Percentiles rank a stretch among this genome's conserved stretches.
Conservation (phyloP, 495 filamentous ascomycete species). For the Penicillium odoratum region DNA sequence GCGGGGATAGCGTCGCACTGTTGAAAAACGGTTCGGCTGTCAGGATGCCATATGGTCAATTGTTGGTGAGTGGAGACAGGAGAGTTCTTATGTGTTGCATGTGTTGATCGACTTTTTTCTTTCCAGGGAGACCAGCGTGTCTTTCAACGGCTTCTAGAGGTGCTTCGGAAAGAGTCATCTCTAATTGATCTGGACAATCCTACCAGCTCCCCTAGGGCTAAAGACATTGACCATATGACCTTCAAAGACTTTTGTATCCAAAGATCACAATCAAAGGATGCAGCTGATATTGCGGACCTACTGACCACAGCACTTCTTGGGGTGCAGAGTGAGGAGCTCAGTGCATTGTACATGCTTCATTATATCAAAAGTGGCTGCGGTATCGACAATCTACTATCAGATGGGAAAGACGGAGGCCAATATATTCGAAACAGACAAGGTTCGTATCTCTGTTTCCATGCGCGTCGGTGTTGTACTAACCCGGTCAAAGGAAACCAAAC, state of each 20-base stretch:
- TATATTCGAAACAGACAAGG: constrained; percentile 34
- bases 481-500: constrained; percentile 28
- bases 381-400: constrained; percentile 42
- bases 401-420: constrained; percentile 44
- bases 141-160: neutral
- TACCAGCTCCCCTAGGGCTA: constrained; percentile 4
- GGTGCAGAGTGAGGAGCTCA: constrained; percentile 38
- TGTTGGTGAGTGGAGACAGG: neutral
- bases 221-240: constrained; percentile 29
- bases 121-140: constrained; percentile 17
- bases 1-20: constrained; percentile 30
- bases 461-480: neutral
- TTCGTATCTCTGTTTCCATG: neutral
- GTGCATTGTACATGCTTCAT: constrained; percentile 46
- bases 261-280: neutral
- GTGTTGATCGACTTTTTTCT: neutral
- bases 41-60: constrained; percentile 13
- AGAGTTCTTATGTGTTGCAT: neutral
- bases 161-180: constrained; percentile 7
- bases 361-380: constrained; percentile 44
- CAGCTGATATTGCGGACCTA: neutral
- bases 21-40: constrained; percentile 19
- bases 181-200: constrained; percentile 11
- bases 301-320: constrained; percentile 38
- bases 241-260: constrained; percentile 21